phyloP scores from a whole-genome alignment of 83 land plant genomes.

The Diphasiastrum complanatum region DNA sequence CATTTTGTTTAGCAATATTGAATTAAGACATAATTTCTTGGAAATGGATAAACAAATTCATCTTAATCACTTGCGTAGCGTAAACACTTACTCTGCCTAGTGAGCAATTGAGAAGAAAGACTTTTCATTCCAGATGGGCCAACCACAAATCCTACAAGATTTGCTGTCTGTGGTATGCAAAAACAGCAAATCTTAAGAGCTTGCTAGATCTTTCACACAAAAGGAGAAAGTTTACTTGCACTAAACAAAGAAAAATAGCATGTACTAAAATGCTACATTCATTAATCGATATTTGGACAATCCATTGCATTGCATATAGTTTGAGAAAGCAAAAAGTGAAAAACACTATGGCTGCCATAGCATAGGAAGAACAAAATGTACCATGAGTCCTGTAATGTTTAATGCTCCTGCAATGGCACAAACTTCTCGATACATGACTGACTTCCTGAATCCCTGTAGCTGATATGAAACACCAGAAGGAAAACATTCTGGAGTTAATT shows the following conservation, averaged over 20 bases:
- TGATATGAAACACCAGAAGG: not conserved
- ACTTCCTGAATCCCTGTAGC: constrained; percentile 20
- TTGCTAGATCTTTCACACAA: constrained; percentile 2
- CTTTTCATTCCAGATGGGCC: constrained; percentile 70
- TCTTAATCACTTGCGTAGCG: not conserved
- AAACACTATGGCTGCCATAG: too few relatives aligned
- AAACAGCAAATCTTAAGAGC: constrained; percentile 1
- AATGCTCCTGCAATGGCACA: constrained; percentile 82
- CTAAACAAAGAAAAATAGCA: not conserved
- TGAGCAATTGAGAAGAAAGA: constrained; percentile 49
- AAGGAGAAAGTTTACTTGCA: not conserved
- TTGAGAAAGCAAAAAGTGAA: too few relatives aligned
- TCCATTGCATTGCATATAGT: too few relatives aligned
- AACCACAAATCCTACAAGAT: constrained; percentile 86
- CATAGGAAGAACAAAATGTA: not conserved
- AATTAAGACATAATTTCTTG: too few relatives aligned
- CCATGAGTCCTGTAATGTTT: constrained; percentile 90
- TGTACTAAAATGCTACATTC: too few relatives aligned
- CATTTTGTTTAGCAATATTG: not conserved
- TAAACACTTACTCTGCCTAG: constrained; percentile 49
- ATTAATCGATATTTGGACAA: too few relatives aligned
- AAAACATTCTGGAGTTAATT: not conserved
- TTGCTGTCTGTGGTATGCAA: constrained; percentile 85
- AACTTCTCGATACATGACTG: constrained; percentile 38
- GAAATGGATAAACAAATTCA: not conserved